Evolutionary conservation across 345 rosid species (phyloP).

Genomic region (Heritiera littoralis): DNA sequence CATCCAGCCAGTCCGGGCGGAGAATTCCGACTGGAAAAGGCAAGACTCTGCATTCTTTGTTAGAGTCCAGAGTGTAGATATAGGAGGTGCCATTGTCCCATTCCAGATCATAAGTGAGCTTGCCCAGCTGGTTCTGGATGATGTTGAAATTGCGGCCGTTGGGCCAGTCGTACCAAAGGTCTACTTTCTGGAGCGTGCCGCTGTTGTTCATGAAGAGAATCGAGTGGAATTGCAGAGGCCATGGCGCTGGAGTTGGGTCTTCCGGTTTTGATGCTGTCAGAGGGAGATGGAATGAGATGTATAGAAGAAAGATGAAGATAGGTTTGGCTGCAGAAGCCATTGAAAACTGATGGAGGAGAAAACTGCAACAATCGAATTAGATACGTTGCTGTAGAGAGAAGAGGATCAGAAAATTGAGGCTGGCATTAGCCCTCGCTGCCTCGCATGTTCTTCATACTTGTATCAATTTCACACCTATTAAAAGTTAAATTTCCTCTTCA

Average conservation of each 20-base stretch:
- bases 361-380: neutral
- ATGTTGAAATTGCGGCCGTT: slow-evolving; percentile 73
- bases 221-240: slow-evolving; percentile 73
- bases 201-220: slow-evolving; percentile 57
- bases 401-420: neutral
- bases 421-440: neutral
- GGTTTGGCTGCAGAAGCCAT: slow-evolving; percentile 23
- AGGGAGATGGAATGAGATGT: slow-evolving; percentile 1
- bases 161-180: slow-evolving; percentile 77
- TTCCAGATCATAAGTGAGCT: slow-evolving; percentile 53
- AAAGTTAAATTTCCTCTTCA: no score
- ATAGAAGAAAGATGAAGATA: slow-evolving; percentile 3
- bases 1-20: slow-evolving; percentile 65
- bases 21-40: slow-evolving; percentile 52
- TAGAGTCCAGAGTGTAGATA: slow-evolving; percentile 45
- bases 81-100: slow-evolving; percentile 72
- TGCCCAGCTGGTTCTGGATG: slow-evolving; percentile 61
- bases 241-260: slow-evolving; percentile 53
- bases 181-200: slow-evolving; percentile 50
- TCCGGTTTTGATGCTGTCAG: slow-evolving; percentile 21
- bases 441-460: no score
- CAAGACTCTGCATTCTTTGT: slow-evolving; percentile 39
- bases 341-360: neutral
- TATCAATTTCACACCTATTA: no score
- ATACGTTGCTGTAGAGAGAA: neutral